Percentiles rank a stretch among this genome's conserved stretches.
These are phyloP conservation scores for Phytophthora tentaculata DNA, from an alignment of 352 stramenopile genomes.

Conservation along the genomic window DNA sequence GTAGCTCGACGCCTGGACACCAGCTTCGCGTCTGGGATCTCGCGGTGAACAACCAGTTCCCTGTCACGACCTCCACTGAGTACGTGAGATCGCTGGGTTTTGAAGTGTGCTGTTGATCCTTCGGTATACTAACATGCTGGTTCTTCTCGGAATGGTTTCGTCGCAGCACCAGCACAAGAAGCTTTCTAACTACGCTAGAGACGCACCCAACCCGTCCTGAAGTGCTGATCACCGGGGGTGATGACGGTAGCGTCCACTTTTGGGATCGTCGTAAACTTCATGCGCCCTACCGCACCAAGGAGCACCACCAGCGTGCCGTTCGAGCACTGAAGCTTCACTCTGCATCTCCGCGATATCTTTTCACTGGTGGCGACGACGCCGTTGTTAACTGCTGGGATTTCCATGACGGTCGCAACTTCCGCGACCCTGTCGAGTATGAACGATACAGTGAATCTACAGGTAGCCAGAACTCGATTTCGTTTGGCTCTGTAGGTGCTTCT, in stretches of 20 bases:
- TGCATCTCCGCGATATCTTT: slow-evolving; percentile 68
- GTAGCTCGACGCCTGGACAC: slow-evolving; percentile 54
- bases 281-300: slow-evolving; percentile 66
- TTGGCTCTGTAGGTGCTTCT: slow-evolving; percentile 17
- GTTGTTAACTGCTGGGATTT: slow-evolving; percentile 80
- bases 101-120: neutral
- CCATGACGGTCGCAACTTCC: slow-evolving; percentile 51
- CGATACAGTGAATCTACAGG: slow-evolving; percentile 19
- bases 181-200: slow-evolving; percentile 65
- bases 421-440: slow-evolving; percentile 71
- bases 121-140: slow-evolving; percentile 1
- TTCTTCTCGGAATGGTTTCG: neutral
- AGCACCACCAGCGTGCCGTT: slow-evolving; percentile 69
- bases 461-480: slow-evolving; percentile 16
- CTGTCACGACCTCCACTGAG: slow-evolving; percentile 58
- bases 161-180: slow-evolving; percentile 38
- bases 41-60: slow-evolving; percentile 57
- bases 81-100: slow-evolving; percentile 38
- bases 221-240: slow-evolving; percentile 70
- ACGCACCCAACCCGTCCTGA: slow-evolving; percentile 81
- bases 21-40: slow-evolving; percentile 85
- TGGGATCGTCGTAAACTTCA: slow-evolving; percentile 82
- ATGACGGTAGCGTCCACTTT: slow-evolving; percentile 71
- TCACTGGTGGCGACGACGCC: slow-evolving; percentile 67
- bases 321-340: slow-evolving; percentile 73